phyloP scores from a whole-genome alignment of 2,329 filamentous ascomycete genomes.

The Cytospora mali region DNA sequence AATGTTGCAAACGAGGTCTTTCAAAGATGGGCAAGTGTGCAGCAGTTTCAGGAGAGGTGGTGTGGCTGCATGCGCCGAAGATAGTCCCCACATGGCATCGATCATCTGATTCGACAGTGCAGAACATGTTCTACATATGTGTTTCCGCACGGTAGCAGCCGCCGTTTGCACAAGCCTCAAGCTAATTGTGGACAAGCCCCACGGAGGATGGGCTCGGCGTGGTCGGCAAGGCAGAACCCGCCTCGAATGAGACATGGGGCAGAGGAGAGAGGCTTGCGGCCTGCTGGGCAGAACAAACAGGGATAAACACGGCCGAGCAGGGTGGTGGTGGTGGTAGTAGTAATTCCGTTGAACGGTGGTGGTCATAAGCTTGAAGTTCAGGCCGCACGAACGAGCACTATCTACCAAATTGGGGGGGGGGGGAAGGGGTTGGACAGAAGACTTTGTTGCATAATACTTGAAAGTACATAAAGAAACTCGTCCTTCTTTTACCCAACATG shows the following conservation, averaged over 20 bases:
- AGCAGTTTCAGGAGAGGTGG: not conserved
- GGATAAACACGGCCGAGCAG: not conserved
- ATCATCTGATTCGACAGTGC: conserved; percentile 27
- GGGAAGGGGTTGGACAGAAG: too few relatives aligned
- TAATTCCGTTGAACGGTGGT: too few relatives aligned
- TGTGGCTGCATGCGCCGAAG: conserved; percentile 18
- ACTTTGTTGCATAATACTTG: too few relatives aligned
- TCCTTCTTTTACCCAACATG: too few relatives aligned
- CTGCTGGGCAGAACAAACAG: not conserved
- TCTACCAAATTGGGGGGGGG: too few relatives aligned
- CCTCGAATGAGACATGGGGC: conserved; percentile 13
- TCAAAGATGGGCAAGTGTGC: not conserved
- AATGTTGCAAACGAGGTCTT: not conserved
- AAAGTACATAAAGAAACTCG: too few relatives aligned
- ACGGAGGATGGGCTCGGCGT: not conserved
- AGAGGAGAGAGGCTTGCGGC: not conserved
- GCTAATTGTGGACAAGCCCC: not conserved
- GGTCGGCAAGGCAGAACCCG: conserved; percentile 13
- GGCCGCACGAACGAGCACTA: too few relatives aligned
- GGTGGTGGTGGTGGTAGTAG: not conserved
- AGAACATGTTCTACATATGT: not conserved
- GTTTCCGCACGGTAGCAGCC: conserved; percentile 25
- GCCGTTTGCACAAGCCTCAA: conserved; percentile 3
- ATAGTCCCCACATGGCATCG: conserved; percentile 19
- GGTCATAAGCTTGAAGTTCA: too few relatives aligned